phyloP scores from a whole-genome alignment of 352 stramenopile species.

The Globisporangium acanthophoron region DNA sequence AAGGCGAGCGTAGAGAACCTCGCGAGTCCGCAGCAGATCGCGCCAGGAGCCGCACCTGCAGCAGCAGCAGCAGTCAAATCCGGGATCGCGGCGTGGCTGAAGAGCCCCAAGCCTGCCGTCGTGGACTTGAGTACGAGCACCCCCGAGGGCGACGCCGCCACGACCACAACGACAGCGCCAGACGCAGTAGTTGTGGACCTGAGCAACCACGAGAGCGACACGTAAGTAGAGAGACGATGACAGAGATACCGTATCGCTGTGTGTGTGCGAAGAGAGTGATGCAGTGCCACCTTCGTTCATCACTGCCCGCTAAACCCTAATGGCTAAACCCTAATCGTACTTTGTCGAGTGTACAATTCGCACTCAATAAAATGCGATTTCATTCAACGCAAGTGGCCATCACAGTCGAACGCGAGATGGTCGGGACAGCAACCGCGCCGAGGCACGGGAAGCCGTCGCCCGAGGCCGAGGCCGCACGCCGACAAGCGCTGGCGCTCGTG shows the following conservation, averaged over 20 bases:
- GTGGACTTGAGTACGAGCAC: constrained; percentile 8
- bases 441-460: constrained; percentile 22
- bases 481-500: constrained; percentile 30
- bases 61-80: constrained; percentile 5
- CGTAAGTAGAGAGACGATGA: neutral
- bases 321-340: too few species aligned
- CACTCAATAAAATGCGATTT: too few species aligned
- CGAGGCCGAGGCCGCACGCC: constrained; percentile 16
- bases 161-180: neutral
- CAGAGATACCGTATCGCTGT: too few species aligned
- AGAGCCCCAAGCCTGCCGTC: constrained; percentile 12
- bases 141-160: neutral
- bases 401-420: constrained; percentile 15
- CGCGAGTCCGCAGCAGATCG: constrained; percentile 4
- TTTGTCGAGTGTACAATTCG: too few species aligned
- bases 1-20: constrained; percentile 11
- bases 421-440: constrained; percentile 14
- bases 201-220: neutral
- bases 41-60: neutral
- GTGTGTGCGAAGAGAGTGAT: too few species aligned
- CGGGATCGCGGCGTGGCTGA: constrained; percentile 16
- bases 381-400: too few species aligned
- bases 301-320: too few species aligned
- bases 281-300: too few species aligned
- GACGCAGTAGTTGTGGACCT: neutral